These are phyloP conservation scores for Venturia oleaginea DNA, from an alignment of 2,329 filamentous ascomycete species.

Conservation along the genomic window DNA sequence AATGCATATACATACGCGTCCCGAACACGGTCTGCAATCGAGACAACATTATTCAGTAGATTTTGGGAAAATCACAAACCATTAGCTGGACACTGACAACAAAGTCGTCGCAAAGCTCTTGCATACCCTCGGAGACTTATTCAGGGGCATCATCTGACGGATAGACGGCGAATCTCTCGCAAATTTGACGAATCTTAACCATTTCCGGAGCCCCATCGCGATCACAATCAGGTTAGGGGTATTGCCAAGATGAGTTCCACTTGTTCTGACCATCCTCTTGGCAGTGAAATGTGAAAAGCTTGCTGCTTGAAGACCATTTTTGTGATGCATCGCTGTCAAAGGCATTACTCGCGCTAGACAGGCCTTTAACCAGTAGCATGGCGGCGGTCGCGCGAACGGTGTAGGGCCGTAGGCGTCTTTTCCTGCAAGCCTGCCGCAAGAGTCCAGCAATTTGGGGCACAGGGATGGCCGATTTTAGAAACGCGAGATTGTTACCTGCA, in stretches of 20 bases:
- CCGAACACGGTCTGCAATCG: not conserved
- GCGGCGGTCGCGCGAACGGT: not conserved
- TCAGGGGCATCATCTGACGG: not conserved
- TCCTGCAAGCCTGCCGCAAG: not conserved
- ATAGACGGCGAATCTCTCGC: not conserved
- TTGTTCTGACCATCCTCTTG: not conserved
- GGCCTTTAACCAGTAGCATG: not conserved
- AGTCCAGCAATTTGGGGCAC: conserved; percentile 4
- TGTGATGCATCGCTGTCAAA: conserved; percentile 1
- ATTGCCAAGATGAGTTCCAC: not conserved
- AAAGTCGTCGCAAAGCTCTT: not conserved
- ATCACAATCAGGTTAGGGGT: not conserved
- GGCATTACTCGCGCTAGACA: not conserved
- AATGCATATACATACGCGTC: not conserved
- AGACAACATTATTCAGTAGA: not conserved
- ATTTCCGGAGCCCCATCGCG: not conserved
- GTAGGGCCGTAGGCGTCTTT: not conserved
- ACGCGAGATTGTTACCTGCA: not conserved
- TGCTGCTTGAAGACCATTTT: not conserved
- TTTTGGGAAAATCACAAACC: not conserved
- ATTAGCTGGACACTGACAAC: not conserved
- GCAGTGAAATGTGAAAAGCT: not conserved
- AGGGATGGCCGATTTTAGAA: not conserved
- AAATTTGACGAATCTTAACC: not conserved
- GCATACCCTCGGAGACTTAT: not conserved